Conservation (phyloP, 495 filamentous ascomycete genomes). For the Sabuloglossum arenarium region DNA sequence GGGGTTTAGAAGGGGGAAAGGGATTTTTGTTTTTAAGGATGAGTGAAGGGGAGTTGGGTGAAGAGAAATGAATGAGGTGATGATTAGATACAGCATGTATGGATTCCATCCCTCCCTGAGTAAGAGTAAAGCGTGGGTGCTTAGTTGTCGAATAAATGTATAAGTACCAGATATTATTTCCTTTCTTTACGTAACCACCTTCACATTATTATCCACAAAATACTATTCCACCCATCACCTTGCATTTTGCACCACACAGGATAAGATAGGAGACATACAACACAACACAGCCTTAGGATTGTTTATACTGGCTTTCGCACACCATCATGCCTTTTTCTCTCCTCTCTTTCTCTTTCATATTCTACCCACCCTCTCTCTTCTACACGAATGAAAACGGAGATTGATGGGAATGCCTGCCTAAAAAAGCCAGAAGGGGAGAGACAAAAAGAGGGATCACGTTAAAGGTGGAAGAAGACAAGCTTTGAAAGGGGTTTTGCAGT, state of each 20-base stretch:
- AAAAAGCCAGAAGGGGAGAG: too few relatives aligned
- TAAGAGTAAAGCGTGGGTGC: too few relatives aligned
- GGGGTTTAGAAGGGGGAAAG: constrained; percentile 70
- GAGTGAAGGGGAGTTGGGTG: background rate
- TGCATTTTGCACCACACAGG: too few relatives aligned
- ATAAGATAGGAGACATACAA: too few relatives aligned
- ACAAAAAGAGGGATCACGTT: too few relatives aligned
- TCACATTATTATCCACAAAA: background rate
- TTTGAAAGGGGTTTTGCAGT: too few relatives aligned
- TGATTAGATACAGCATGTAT: background rate
- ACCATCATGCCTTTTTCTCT: too few relatives aligned
- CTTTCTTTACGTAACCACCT: background rate
- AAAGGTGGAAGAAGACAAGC: too few relatives aligned
- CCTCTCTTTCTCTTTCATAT: background rate
- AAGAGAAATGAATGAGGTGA: background rate
- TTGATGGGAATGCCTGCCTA: too few relatives aligned
- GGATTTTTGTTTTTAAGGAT: constrained; percentile 53
- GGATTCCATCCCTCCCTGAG: background rate
- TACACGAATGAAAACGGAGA: too few relatives aligned
- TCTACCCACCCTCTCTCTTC: background rate
- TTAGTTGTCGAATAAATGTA: background rate
- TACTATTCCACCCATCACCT: background rate
- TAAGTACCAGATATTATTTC: background rate
- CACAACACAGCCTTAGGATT: too few relatives aligned
- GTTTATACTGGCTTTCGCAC: too few relatives aligned